A percentile compares a stretch with the other conserved stretches of the same genome.
Evolutionary conservation across 345 rosid species (phyloP).

Genomic region (Brassica rapa): DNA sequence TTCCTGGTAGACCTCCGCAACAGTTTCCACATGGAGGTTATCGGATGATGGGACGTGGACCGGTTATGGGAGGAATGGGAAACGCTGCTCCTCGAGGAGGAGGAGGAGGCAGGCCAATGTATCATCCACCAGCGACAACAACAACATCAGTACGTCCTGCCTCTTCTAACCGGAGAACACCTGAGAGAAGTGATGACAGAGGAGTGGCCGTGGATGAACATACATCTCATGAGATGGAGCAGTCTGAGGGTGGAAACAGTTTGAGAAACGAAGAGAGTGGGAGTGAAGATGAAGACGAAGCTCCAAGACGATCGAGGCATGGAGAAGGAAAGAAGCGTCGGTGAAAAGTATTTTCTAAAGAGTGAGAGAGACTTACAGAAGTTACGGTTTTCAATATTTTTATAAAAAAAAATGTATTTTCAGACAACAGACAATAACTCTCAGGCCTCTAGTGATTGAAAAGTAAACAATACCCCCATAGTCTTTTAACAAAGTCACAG

Average conservation of each 20-base stretch:
- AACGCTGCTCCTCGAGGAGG: constrained; percentile 54
- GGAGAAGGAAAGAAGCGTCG: constrained; percentile 85
- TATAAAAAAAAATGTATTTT: not conserved
- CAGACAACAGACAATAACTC: not conserved
- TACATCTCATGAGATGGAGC: constrained; percentile 50
- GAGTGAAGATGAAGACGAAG: constrained; percentile 89
- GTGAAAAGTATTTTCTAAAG: constrained; percentile 17
- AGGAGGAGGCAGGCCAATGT: constrained; percentile 61
- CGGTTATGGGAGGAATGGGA: constrained; percentile 77
- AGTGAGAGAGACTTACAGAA: not conserved
- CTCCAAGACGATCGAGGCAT: constrained; percentile 93
- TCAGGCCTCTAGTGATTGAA: not conserved
- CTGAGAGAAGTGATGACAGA: constrained; percentile 50
- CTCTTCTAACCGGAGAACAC: constrained; percentile 47
- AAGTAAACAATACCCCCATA: not conserved
- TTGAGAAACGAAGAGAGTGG: constrained; percentile 59
- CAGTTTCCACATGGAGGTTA: constrained; percentile 83
- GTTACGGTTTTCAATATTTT: not conserved
- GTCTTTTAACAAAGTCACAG: not conserved
- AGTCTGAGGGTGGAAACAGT: constrained; percentile 53
- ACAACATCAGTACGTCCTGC: constrained; percentile 50
- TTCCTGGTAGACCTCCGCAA: constrained; percentile 90
- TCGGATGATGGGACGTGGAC: constrained; percentile 80
- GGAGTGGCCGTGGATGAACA: constrained; percentile 32
- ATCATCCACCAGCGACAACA: constrained; percentile 45